Conservation (phyloP, 805 yeast genomes). For the Kodamaea lidongshanica region DNA sequence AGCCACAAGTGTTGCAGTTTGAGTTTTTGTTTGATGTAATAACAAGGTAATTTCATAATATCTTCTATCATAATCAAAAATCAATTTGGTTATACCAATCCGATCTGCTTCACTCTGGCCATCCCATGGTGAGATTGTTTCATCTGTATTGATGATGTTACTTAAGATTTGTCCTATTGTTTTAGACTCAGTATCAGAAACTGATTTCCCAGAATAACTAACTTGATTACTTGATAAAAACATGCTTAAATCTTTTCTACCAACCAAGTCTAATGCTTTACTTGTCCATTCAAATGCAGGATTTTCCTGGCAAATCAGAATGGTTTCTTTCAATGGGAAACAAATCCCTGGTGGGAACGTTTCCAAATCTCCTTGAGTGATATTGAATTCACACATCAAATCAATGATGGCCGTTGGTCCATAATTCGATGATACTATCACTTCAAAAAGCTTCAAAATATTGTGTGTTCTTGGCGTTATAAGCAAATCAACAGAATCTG, state of each 20-base stretch:
- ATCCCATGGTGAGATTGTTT: conserved; percentile 57
- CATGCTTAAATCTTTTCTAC: conserved; percentile 55
- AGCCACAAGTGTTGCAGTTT: conserved; percentile 40
- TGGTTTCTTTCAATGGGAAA: conserved; percentile 59
- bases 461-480: conserved; percentile 64
- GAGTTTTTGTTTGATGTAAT: conserved; percentile 64
- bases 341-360: conserved; percentile 69
- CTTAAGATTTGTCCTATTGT: conserved; percentile 39
- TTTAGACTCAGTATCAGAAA: conserved; percentile 6
- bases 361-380: conserved; percentile 49
- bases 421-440: conserved; percentile 48
- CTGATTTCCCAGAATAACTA: conserved; percentile 1
- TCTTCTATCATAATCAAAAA: conserved; percentile 74
- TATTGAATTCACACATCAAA: conserved; percentile 52
- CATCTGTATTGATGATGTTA: conserved; percentile 34
- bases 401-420: conserved; percentile 51
- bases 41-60: conserved; percentile 70
- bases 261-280: conserved; percentile 51
- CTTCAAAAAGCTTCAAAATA: conserved; percentile 56
- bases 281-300: conserved; percentile 44
- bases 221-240: conserved; percentile 12
- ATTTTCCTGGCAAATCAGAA: conserved; percentile 47
- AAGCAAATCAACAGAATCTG: conserved; percentile 49
- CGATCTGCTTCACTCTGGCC: conserved; percentile 66
- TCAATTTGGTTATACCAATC: conserved; percentile 58